Percentiles rank a stretch among this genome's conserved stretches.
phyloP scores from a whole-genome alignment of 2,329 filamentous ascomycete genomes.

The Diaporthe sp. region DNA sequence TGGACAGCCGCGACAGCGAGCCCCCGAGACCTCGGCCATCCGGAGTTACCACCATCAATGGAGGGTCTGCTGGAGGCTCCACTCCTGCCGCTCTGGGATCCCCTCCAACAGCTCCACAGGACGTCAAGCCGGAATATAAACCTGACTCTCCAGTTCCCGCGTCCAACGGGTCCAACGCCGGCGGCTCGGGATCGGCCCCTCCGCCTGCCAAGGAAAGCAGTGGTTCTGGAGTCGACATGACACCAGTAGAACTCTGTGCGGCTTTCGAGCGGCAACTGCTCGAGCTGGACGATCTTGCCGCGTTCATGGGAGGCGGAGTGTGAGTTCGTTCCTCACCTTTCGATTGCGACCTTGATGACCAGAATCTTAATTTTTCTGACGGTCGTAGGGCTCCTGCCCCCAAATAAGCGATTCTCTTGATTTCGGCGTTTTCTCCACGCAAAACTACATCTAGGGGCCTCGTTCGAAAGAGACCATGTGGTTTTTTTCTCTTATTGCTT shows the following conservation, averaged over 20 bases:
- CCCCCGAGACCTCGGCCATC: constrained; percentile 62
- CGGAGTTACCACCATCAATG: constrained; percentile 69
- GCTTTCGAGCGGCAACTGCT: constrained; percentile 70
- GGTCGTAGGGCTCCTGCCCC: constrained; percentile 33
- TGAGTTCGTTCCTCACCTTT: constrained; percentile 44
- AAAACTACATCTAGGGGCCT: constrained; percentile 1
- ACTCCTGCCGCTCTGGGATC: constrained; percentile 58
- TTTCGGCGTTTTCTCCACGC: constrained; percentile 17
- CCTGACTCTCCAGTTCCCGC: constrained; percentile 46
- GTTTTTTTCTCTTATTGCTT: neutral
- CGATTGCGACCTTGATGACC: constrained; percentile 24
- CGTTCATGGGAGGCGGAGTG: constrained; percentile 72
- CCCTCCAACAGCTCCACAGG: constrained; percentile 43
- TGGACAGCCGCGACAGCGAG: constrained; percentile 62
- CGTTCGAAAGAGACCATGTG: neutral
- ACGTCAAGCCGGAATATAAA: constrained; percentile 40
- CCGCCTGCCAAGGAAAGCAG: constrained; percentile 31
- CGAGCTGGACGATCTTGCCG: constrained; percentile 69
- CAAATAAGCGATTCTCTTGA: constrained; percentile 26
- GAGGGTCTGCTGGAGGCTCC: constrained; percentile 60
- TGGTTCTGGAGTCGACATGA: constrained; percentile 60
- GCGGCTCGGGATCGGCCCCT: constrained; percentile 31
- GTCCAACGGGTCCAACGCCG: constrained; percentile 40
- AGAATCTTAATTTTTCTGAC: constrained; percentile 31
- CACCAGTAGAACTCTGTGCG: constrained; percentile 65